phyloP scores from a whole-genome alignment of 306 rosid genomes.

The Lathyrus oleraceus region DNA sequence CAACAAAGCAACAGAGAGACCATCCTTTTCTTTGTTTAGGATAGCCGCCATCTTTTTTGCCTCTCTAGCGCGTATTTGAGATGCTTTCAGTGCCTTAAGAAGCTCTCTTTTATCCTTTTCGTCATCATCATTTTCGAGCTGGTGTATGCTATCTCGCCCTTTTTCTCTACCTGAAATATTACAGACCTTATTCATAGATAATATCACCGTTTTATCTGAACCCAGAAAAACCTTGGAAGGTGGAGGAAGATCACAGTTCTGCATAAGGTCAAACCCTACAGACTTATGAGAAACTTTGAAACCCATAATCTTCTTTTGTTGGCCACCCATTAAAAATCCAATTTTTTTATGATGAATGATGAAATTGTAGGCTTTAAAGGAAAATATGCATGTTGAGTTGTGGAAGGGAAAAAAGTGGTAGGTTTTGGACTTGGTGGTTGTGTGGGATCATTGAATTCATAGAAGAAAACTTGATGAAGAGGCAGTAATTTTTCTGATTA shows the following conservation, averaged over 20 bases:
- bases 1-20: constrained; percentile 52
- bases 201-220: constrained; percentile 39
- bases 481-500: constrained; percentile 32
- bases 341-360: constrained; percentile 16
- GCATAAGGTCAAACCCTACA: constrained; percentile 61
- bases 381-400: constrained; percentile 37
- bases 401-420: constrained; percentile 40
- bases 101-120: constrained; percentile 55
- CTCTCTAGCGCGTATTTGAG: constrained; percentile 79
- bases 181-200: constrained; percentile 53
- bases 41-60: constrained; percentile 62
- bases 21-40: constrained; percentile 57
- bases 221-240: constrained; percentile 73
- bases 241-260: constrained; percentile 95
- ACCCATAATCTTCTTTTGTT: constrained; percentile 42
- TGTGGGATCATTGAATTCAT: constrained; percentile 27
- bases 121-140: constrained; percentile 20
- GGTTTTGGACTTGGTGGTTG: constrained; percentile 38
- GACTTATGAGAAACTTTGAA: constrained; percentile 46
- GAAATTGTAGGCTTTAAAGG: not conserved
- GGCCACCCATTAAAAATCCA: constrained; percentile 41
- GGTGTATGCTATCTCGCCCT: constrained; percentile 15
- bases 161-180: constrained; percentile 33
- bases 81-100: constrained; percentile 73
- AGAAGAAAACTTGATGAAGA: constrained; percentile 19